Base-by-base conservation (phyloP, 1,284 basidiomycete species). In the Pulveroboletus sp. region DNA sequence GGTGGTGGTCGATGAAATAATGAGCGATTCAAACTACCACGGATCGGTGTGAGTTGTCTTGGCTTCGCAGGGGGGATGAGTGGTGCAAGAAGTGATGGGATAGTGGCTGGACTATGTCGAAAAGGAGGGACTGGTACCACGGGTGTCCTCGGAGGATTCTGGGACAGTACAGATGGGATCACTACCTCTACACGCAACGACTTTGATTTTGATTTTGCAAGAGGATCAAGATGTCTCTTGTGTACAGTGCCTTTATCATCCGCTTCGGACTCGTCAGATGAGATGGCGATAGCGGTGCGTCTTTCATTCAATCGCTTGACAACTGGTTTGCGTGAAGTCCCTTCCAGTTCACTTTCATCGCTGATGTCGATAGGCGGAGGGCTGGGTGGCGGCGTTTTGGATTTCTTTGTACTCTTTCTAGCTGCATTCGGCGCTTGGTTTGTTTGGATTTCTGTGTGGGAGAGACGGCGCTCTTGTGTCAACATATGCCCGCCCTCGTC, bases 41-140 rank as follows among this genome's bases (percentile, higher is more conserved):
- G 80, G 52, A 88, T 84, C 11, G 87, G 87, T 7, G 87, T 89
- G n/a, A 88, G 75, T 61, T 78, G 80, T 24, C 84, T 81, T 16
- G 76, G 65, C 58, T 78, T 82, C 33, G 71, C 57, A 48, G 69
- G 52, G 47, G 77, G 75, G 35, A 74, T 54, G 55, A 58, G 55
- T 33, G 53, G 59, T 9, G 39, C 47, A 24, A 66, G 50, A 43
- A 44, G 24, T 21, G 59, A 37, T 19, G 58, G 55, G 17, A 50
- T 8, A 39, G 46, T 11, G 2, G 29, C 21, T 45, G 52, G 21
- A 48, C 43, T 57, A 37, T 42, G 53, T 53, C 26, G 58, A 36
- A 58, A 37, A 17, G 48, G 37, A 41, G 51, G 58, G 24, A 24
- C 15, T 48, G 42, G 53, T 21, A 10, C 55, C 13, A 51, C 50